Evolutionary conservation across 2,329 filamentous ascomycete genomes (phyloP).

Genomic region (Hymenoscyphus scutula): DNA sequence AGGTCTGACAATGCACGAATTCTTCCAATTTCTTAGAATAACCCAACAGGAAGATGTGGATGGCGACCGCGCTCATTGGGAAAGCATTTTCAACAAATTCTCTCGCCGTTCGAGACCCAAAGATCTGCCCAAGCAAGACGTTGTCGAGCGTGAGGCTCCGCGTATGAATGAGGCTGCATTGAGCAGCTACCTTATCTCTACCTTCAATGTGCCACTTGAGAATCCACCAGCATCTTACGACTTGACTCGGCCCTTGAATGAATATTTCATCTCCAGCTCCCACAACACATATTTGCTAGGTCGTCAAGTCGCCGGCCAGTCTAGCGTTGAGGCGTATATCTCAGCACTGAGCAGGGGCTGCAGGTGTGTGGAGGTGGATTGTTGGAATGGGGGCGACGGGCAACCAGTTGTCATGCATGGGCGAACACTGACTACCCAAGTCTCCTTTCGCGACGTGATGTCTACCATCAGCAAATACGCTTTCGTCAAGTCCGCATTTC

Average conservation of each 20-base stretch:
- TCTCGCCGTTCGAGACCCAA: slow-evolving; percentile 56
- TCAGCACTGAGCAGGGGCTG: slow-evolving; percentile 83
- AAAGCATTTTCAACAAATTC: slow-evolving; percentile 68
- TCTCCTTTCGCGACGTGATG: slow-evolving; percentile 89
- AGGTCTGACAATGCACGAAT: slow-evolving; percentile 70
- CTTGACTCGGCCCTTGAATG: slow-evolving; percentile 83
- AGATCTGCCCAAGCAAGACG: slow-evolving; percentile 44
- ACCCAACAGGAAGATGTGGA: slow-evolving; percentile 76
- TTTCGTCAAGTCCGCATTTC: slow-evolving; percentile 82
- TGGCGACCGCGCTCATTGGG: slow-evolving; percentile 64
- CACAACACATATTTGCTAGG: slow-evolving; percentile 97
- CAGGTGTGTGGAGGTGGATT: slow-evolving; percentile 95
- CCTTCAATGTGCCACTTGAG: slow-evolving; percentile 66
- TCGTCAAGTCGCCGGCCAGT: slow-evolving; percentile 83
- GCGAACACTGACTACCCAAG: slow-evolving; percentile 80
- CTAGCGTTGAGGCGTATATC: slow-evolving; percentile 94
- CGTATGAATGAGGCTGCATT: slow-evolving; percentile 79
- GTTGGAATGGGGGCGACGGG: slow-evolving; percentile 90
- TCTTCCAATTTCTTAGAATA: slow-evolving; percentile 70
- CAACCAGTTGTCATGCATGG: slow-evolving; percentile 90
- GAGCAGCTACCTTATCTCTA: slow-evolving; percentile 72
- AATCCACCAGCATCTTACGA: slow-evolving; percentile 58
- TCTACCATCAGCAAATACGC: slow-evolving; percentile 93
- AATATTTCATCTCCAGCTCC: slow-evolving; percentile 97
- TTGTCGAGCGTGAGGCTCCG: slow-evolving; percentile 44